Evolutionary conservation across 192 early-diverging fungal species (phyloP), one percentile per base, ranked within the genome.

Genomic region (Irineochytrium annulatum): DNA sequence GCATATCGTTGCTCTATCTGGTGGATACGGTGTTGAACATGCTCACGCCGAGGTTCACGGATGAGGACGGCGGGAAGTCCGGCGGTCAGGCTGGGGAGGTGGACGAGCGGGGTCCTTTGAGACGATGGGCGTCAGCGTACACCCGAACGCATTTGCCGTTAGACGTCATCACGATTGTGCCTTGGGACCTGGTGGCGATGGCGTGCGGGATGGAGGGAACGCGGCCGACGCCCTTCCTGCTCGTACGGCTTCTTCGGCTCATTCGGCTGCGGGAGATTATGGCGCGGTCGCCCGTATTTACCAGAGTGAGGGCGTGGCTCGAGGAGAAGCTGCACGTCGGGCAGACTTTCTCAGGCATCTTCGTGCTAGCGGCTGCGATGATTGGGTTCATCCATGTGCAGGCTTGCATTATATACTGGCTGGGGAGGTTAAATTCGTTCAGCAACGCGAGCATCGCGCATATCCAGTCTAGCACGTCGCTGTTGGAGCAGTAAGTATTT

Each of bases 361-460:
- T 65, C 26, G 31, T 44, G 13, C 43, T 65, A 8, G 13, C n/a
- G 1, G 6, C 33, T 5, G 33, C 22, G 3, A 26, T 69, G 17
- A 26, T 69, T n/a, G 16, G 67, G 27, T 60, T 57, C 29, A 14
- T 69, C 2, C 68, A 69, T 30, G 8, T 69, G 4, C 65, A 69
- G 35, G 64, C 51, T 29, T 69, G 68, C 34, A 34, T 45, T 1
- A n/a, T n/a, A n/a, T 34, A 59, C 2, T 69, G 41, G 20, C 44
- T 24, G 28, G 65, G 55, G 24, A 69, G 53, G 27, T 26, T 34
- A 6, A 14, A 29, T 1, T 30, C 46, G 11, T 68, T 20, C 30
- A 46, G 17, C 5, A 56, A 56, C 30, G n/a, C 24, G 11, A 6
- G 17, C 24, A 20, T 20, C 46, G 26, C 6, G 46, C 6, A 8